Evolutionary conservation across 306 rosid genomes (phyloP).

Genomic region (Cajanus cajan): DNA sequence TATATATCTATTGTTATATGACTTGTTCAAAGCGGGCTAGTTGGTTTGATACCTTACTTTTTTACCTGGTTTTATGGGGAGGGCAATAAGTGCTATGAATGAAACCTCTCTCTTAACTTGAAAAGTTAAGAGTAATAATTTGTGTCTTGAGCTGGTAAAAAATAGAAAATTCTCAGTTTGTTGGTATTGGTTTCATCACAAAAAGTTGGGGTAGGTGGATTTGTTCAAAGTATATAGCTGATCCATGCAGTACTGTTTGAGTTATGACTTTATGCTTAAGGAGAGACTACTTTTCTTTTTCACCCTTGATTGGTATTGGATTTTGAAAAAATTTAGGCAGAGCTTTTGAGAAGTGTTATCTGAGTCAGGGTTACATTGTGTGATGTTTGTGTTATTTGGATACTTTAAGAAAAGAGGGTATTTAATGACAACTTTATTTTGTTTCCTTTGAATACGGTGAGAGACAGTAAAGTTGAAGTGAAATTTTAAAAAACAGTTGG

Average conservation of each 20-base stretch:
- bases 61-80: neutral
- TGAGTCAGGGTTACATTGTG: neutral
- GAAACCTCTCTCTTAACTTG: neutral
- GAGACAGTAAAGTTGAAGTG: neutral
- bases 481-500: neutral
- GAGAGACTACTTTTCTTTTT: neutral
- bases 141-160: neutral
- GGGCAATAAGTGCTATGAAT: neutral
- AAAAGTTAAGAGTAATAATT: neutral
- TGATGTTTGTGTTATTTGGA: neutral
- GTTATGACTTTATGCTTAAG: neutral
- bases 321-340: slow-evolving; percentile 4
- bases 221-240: neutral
- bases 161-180: neutral
- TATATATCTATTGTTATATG: too few species aligned
- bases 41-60: neutral
- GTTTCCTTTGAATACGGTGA: neutral
- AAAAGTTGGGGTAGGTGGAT: neutral
- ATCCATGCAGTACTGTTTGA: neutral
- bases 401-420: neutral
- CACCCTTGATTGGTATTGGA: neutral
- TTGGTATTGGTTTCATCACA: neutral
- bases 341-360: neutral
- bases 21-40: neutral
- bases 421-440: neutral